Evolutionary conservation across 2,329 filamentous ascomycete genomes (phyloP).

Genomic region (Fusarium concolor): DNA sequence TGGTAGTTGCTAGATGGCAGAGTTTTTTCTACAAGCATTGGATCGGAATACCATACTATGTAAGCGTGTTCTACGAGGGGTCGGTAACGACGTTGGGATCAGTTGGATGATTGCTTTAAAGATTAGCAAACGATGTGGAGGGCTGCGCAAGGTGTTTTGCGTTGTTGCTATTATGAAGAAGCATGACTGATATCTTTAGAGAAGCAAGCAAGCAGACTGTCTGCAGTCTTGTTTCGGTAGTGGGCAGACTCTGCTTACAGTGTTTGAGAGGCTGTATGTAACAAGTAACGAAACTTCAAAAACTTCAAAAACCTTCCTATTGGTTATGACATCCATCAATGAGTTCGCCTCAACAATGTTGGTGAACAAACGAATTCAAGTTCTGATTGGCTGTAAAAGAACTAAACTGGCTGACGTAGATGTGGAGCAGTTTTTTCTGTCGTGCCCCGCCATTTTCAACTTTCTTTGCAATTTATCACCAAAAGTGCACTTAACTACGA

Average conservation of each 20-base stretch:
- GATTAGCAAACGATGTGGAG: conserved; percentile 17
- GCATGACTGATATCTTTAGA: conserved; percentile 27
- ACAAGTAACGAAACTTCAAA: conserved; percentile 30
- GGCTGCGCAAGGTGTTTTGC: conserved; percentile 14
- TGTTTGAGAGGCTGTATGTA: conserved; percentile 21
- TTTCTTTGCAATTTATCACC: conserved; percentile 42
- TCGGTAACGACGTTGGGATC: conserved; percentile 17
- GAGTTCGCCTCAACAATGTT: too few species aligned
- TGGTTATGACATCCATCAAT: neutral
- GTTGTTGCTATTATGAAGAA: conserved; percentile 26
- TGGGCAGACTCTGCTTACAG: conserved; percentile 1
- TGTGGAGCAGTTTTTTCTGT: conserved; percentile 49
- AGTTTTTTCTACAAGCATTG: conserved; percentile 27
- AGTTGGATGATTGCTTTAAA: conserved; percentile 40
- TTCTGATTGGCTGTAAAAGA: conserved; percentile 26
- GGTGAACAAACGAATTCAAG: neutral
- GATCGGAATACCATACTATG: conserved; percentile 36
- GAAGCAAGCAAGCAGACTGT: conserved; percentile 12
- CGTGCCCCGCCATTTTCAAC: conserved; percentile 52
- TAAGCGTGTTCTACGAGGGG: conserved; percentile 19
- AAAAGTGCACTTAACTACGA: conserved; percentile 37
- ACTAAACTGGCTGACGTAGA: conserved; percentile 47
- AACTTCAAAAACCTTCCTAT: neutral
- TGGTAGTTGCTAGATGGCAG: conserved; percentile 13
- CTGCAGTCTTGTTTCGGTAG: conserved; percentile 8